Evolutionary conservation across 2,329 filamentous ascomycete genomes (phyloP), one percentile per base, ranked within the genome.

Genomic region (Nothopassalora personata): DNA sequence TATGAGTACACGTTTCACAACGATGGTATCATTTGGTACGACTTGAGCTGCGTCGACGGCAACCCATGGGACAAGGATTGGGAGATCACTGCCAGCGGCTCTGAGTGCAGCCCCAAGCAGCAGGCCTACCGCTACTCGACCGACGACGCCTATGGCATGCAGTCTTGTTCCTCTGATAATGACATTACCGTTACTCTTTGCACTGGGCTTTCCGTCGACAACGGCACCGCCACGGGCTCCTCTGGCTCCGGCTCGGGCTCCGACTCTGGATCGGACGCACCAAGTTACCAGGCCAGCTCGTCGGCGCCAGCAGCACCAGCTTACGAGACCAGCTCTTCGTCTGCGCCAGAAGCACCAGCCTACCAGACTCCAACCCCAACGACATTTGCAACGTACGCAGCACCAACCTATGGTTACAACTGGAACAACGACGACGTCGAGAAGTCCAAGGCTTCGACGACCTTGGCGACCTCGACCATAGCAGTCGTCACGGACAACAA

Each of bases 101-200:
- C 61, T 48, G 39, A 56, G 36, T 62, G 63, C 60, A 58, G 54
- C 27, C 71, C 71, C 34, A 70, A 69, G 64, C 71, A 74, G 61
- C 62, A 66, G 46, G 72, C 72, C 56, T 75, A 75, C 67, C 68
- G 68, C 49, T 74, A 73, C 66, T 64, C 72, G 33, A 74, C 71
- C 57, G 73, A 75, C 60, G 73, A 75, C 59, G 70, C 71, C 58
- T 71, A 73, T 52, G 73, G 73, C 57, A 73, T 73, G 73, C 73
- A 75, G 65, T 64, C 67, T n/a, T 73, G 72, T 66, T 49, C 62
- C 19, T 58, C 66, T 23, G 65, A 68, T 54, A 60, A 69, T 39
- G 63, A 62, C 60, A 72, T 74, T 66, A 74, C 69, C 28, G 71
- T 74, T 59, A 70, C 68, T 36, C 67, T 74, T 43, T 74, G 72